Conservation (phyloP, 1,284 basidiomycete genomes). For the Rhodotorula sp. region DNA sequence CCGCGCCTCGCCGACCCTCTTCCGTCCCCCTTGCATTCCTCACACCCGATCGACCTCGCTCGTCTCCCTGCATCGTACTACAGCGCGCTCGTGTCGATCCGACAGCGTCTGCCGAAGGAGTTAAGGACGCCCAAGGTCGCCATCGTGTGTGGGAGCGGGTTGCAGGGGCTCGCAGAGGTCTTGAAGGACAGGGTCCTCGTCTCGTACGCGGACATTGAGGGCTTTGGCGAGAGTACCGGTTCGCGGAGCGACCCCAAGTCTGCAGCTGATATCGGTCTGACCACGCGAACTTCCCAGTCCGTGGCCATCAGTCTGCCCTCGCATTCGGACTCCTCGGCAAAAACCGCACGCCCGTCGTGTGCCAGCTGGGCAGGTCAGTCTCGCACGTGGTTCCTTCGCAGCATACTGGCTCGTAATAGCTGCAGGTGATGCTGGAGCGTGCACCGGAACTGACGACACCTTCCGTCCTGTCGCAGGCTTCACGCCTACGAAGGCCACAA, state of each 20-base stretch:
- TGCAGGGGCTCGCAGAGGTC: conserved; percentile 41
- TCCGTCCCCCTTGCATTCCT: conserved; percentile 12
- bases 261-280: background rate
- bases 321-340: conserved; percentile 41
- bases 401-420: too few species aligned
- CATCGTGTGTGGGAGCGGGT: conserved; percentile 45
- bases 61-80: conserved; percentile 1
- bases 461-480: conserved; percentile 1
- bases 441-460: background rate
- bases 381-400: too few species aligned
- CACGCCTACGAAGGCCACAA: conserved; percentile 22
- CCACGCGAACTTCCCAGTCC: conserved; percentile 15
- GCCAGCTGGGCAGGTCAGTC: conserved; percentile 40
- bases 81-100: conserved; percentile 23
- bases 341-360: conserved; percentile 40
- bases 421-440: background rate
- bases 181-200: conserved; percentile 41
- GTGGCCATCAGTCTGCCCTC: conserved; percentile 40
- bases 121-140: conserved; percentile 32
- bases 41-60: conserved; percentile 8
- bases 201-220: conserved; percentile 39
- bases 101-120: conserved; percentile 14
- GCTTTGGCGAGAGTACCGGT: conserved; percentile 41
- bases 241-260: background rate
- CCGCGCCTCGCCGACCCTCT: conserved; percentile 21